phyloP scores from a whole-genome alignment of 805 yeast species.

The Suhomyces vadensis region DNA sequence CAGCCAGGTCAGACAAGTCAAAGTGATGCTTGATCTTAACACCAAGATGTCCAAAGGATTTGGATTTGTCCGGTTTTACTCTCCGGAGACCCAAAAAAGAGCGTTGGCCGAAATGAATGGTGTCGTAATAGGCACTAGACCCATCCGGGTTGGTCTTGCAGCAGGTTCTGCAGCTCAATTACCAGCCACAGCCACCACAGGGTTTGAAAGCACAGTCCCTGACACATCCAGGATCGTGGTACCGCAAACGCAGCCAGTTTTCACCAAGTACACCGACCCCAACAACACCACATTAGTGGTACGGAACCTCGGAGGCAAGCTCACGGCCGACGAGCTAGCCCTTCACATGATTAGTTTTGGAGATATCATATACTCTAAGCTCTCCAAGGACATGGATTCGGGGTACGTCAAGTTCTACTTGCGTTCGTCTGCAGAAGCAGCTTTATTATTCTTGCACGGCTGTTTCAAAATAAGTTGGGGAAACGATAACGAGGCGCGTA shows the following conservation, averaged over 20 bases:
- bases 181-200: constrained; percentile 20
- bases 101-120: constrained; percentile 86
- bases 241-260: constrained; percentile 51
- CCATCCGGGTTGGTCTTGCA: constrained; percentile 67
- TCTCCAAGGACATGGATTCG: constrained; percentile 19
- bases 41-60: constrained; percentile 79
- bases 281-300: constrained; percentile 75
- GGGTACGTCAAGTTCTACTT: constrained; percentile 30
- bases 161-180: constrained; percentile 27
- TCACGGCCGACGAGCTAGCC: constrained; percentile 63
- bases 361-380: constrained; percentile 28
- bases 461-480: constrained; percentile 37
- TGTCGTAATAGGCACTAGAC: constrained; percentile 63
- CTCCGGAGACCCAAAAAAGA: constrained; percentile 64
- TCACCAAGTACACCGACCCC: constrained; percentile 74
- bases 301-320: constrained; percentile 60
- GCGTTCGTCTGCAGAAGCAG: constrained; percentile 39
- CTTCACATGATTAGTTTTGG: constrained; percentile 69
- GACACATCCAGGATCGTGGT: constrained; percentile 21
- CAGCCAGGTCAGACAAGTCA: constrained; percentile 67
- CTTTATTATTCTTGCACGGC: constrained; percentile 38
- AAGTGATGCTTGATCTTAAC: constrained; percentile 71
- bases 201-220: constrained; percentile 13
- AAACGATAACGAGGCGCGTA: constrained; percentile 15
- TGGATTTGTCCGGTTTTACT: constrained; percentile 81